A percentile compares a stretch with the other conserved stretches of the same genome.
Conservation (phyloP, 495 filamentous ascomycete species). For the Pseudotulostoma volvatum region DNA sequence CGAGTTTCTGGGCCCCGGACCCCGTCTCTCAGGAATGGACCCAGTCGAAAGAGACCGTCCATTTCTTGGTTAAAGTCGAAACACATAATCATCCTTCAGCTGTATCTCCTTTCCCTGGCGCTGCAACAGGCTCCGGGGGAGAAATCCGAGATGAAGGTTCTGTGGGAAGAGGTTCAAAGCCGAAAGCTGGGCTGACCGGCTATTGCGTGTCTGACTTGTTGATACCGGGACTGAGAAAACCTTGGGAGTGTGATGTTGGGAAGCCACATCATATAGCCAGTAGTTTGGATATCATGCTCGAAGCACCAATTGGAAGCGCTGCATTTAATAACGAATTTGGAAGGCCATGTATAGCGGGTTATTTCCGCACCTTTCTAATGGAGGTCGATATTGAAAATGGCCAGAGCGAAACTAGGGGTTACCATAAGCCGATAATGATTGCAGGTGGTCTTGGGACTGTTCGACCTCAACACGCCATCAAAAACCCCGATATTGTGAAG, state of each 20-base stretch:
- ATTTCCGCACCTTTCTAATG: constrained; percentile 74
- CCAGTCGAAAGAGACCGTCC: constrained; percentile 69
- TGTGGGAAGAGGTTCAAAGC: constrained; percentile 79
- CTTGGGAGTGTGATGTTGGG: constrained; percentile 85
- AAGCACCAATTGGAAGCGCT: constrained; percentile 86
- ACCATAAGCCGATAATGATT: constrained; percentile 98
- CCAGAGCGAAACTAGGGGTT: constrained; percentile 62
- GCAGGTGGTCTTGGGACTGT: constrained; percentile 94
- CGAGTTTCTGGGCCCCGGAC: constrained; percentile 72
- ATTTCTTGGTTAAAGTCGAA: constrained; percentile 89
- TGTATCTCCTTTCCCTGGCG: constrained; percentile 68
- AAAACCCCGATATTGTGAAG: constrained; percentile 57
- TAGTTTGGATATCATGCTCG: constrained; percentile 89
- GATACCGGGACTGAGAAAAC: constrained; percentile 63
- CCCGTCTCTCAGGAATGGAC: constrained; percentile 75
- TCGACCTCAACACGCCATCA: constrained; percentile 80
- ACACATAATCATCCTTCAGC: constrained; percentile 97
- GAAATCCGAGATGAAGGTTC: constrained; percentile 92
- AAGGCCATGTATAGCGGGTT: constrained; percentile 74
- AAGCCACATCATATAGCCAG: constrained; percentile 84
- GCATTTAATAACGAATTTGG: constrained; percentile 98
- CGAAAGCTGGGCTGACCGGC: constrained; percentile 82
- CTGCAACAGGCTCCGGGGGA: constrained; percentile 88
- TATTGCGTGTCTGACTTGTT: constrained; percentile 88
- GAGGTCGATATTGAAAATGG: constrained; percentile 43